phyloP scores from a whole-genome alignment of 2,329 filamentous ascomycete genomes.

The Colletotrichum lupini region DNA sequence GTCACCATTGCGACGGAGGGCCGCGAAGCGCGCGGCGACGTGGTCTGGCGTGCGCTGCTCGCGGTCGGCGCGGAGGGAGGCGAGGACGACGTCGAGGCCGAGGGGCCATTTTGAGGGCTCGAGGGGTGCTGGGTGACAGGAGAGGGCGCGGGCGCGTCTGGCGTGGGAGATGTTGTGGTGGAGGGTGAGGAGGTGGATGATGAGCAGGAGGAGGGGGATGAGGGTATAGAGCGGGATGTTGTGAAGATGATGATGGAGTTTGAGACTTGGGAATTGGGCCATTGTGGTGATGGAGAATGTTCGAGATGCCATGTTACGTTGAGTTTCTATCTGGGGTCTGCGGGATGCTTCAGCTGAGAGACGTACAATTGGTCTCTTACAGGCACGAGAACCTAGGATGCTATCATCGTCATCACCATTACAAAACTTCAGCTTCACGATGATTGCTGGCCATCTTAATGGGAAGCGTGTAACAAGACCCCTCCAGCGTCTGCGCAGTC shows the following conservation, averaged over 20 bases:
- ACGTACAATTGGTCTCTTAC: too few species aligned
- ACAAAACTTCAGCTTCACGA: too few species aligned
- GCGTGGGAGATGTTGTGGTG: neutral
- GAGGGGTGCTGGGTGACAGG: constrained; percentile 16
- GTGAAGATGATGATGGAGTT: neutral
- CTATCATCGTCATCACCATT: too few species aligned
- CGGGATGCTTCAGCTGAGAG: too few species aligned
- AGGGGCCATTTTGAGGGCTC: constrained; percentile 17
- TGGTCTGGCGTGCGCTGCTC: constrained; percentile 26
- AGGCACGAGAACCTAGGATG: too few species aligned
- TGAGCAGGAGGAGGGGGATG: constrained; percentile 1
- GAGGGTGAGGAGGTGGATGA: neutral
- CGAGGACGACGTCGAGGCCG: constrained; percentile 24
- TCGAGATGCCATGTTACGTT: neutral
- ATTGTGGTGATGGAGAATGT: too few species aligned
- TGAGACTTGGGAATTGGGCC: too few species aligned
- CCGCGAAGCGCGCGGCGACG: constrained; percentile 26
- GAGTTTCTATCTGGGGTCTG: too few species aligned
- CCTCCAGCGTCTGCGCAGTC: neutral
- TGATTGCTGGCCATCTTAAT: too few species aligned
- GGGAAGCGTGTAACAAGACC: neutral
- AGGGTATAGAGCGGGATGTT: neutral
- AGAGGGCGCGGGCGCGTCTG: constrained; percentile 5
- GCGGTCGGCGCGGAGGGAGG: constrained; percentile 28
- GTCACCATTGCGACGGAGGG: neutral